Evolutionary conservation across 768 basidiomycete genomes (phyloP), one percentile per base, ranked within the genome.

Genomic region (Amanita phalloides): DNA sequence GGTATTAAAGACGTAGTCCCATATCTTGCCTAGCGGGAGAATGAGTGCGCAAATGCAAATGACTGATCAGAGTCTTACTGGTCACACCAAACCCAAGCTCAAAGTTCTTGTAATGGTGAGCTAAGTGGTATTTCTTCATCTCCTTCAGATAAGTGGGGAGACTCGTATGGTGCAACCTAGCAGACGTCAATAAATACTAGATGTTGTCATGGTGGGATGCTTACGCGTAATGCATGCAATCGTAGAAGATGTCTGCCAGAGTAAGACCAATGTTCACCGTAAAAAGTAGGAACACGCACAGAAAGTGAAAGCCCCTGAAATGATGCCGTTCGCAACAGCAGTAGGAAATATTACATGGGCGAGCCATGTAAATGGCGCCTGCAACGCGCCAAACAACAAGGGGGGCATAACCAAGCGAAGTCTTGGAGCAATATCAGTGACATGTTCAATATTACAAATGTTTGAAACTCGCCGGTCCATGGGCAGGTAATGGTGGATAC

Each of bases 321-420:
- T 94, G 61, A 94, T 82, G 8, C 90, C 92, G 64, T 98, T 96
- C 0, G 95, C 92, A 48, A 92, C 71, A 1, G 90, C 70, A 23
- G 79, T 65, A 1, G 93, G 90, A 75, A 98, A 95, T 14, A 99
- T 55, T 10, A 67, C 54, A 64, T 98, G 80, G 1, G 81, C 93
- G 48, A 99, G 81, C 48, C 72, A 75, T 4, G 93, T 96, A 73
- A 97, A 91, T 1, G 96, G 96, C 32, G 75, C 72, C 52, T 89
- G 84, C 14, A 99, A 76, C 11, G 67, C 64, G 51, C 73, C 67
- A 69, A 99, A 99, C 53, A 98, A 64, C 2, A 75, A 60, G 2
- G 96, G 96, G 1, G 96, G 96, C 96, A 99, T 99, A 60, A 98
- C 96, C 33, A 99, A 82, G 56, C 96, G 81, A 61, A 97, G 69